Evolutionary conservation across 2,329 filamentous ascomycete species (phyloP), one percentile per base, ranked within the genome.

Genomic region (Dothidotthia symphoricarpi): DNA sequence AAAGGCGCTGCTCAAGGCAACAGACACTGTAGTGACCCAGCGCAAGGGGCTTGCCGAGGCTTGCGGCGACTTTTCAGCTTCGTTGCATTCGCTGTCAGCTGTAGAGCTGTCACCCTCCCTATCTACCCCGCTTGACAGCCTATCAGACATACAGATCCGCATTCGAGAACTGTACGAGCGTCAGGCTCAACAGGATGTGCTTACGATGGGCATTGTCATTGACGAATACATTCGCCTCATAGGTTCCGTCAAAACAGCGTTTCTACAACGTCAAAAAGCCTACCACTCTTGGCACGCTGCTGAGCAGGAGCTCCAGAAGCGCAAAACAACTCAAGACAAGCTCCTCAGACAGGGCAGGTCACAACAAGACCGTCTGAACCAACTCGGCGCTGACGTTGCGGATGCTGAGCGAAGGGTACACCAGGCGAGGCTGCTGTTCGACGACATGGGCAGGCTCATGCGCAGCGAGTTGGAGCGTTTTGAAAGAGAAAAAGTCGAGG

Each of bases 171-270:
- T 98, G 1, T 97, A 98, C 64, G 89, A 96, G 55, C 86, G 93
- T 15, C 93, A 98, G 68, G 93, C 93, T 9, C 89, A 96, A 69
- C 93, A 98, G 66, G 93, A 98, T 62, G 85, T 97, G 22, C 76
- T 98, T 34, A 98, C 93, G 0, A 82, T 98, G 49, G 93, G 93
- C 25, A 97, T 97, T 60, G 95, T 95, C 28, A 90, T 98, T 47
- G 93, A 98, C 51, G 93, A 98, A 69, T 98, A 98, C 69, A 94
- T 98, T 54, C 88, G 93, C 4, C 72, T 98, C 28, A 97, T 98
- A 55, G 88, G 89, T 22, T 94, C 87, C 38, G 87, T 97, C 44
- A 98, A 98, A 75, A 87, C 85, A 45, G 88, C 93, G 0, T 98
- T 98, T 61, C 72, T 78, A 24, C 90, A 96, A 67, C 83, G 93